phyloP scores from a whole-genome alignment of 228 moss, liverwort and hornwort genomes.

The Sphagnum fallax region DNA sequence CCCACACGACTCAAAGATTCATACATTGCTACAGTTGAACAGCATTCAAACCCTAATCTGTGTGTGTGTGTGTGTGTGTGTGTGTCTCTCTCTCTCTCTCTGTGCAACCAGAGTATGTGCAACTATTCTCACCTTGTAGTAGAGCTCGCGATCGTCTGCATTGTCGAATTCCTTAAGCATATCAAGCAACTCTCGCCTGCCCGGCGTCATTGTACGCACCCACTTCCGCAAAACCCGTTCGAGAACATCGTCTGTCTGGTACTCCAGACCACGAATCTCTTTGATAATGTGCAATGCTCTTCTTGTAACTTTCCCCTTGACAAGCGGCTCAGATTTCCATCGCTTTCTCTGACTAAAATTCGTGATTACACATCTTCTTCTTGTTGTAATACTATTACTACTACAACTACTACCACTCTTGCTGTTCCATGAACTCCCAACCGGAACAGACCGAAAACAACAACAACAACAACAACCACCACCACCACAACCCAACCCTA shows the following conservation, averaged over 20 bases:
- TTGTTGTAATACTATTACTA: neutral
- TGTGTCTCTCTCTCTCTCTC: neutral
- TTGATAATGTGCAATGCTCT: conserved; percentile 59
- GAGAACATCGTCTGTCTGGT: conserved; percentile 25
- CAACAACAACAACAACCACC: too few relatives aligned
- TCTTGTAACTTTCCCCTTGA: conserved; percentile 45
- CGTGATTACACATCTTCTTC: conserved; percentile 6
- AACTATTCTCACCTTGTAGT: conserved; percentile 41
- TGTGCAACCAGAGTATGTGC: neutral
- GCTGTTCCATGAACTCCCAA: too few relatives aligned
- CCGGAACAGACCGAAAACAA: too few relatives aligned
- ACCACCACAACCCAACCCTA: too few relatives aligned
- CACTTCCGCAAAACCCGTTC: conserved; percentile 43
- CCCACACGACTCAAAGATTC: neutral
- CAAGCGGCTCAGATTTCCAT: conserved; percentile 55
- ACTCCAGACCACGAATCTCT: conserved; percentile 35
- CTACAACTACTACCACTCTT: too few relatives aligned
- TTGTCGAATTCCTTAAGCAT: conserved; percentile 82
- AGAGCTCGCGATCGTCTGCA: conserved; percentile 34
- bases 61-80: neutral
- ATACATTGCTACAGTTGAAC: too few relatives aligned
- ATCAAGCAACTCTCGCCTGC: conserved; percentile 65
- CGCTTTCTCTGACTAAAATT: conserved; percentile 35
- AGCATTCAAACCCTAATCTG: too few relatives aligned
- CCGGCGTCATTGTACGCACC: conserved; percentile 55